Conservation (phyloP, 257 asterid genomes). For the Galeopsis tetrahit region DNA sequence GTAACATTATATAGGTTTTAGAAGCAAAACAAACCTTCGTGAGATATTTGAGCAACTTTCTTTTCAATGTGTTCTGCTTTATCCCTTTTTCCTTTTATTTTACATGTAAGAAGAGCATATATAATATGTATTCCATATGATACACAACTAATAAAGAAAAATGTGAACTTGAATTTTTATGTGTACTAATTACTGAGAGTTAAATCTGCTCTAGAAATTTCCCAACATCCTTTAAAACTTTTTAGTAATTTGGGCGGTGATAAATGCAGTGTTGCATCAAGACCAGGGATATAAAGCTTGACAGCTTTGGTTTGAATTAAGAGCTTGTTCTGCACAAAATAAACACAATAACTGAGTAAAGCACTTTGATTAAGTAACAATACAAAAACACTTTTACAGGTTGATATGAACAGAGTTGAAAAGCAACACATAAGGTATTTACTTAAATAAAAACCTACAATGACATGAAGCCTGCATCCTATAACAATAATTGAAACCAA, state of each 20-base stretch:
- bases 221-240: conserved; percentile 37
- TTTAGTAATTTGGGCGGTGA: too few relatives aligned
- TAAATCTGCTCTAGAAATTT: conserved; percentile 81
- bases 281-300: conserved; percentile 59
- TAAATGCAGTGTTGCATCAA: too few relatives aligned
- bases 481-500: conserved; percentile 33
- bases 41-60: too few relatives aligned
- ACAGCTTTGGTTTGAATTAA: conserved; percentile 77
- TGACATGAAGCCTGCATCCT: conserved; percentile 82
- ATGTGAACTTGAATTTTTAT: neutral
- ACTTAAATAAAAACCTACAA: too few relatives aligned
- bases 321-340: conserved; percentile 78
- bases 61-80: too few relatives aligned
- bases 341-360: too few relatives aligned
- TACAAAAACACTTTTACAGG: too few relatives aligned
- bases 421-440: too few relatives aligned
- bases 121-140: conserved; percentile 88
- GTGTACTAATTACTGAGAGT: conserved; percentile 60
- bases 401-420: too few relatives aligned
- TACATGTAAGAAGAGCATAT: conserved; percentile 56
- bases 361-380: too few relatives aligned
- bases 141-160: conserved; percentile 49
- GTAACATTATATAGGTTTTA: neutral
- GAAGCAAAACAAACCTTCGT: too few relatives aligned
- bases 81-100: too few relatives aligned